These are phyloP conservation scores for Teunomyces gatunensis DNA, from an alignment of 805 yeast species.

Conservation along the genomic window DNA sequence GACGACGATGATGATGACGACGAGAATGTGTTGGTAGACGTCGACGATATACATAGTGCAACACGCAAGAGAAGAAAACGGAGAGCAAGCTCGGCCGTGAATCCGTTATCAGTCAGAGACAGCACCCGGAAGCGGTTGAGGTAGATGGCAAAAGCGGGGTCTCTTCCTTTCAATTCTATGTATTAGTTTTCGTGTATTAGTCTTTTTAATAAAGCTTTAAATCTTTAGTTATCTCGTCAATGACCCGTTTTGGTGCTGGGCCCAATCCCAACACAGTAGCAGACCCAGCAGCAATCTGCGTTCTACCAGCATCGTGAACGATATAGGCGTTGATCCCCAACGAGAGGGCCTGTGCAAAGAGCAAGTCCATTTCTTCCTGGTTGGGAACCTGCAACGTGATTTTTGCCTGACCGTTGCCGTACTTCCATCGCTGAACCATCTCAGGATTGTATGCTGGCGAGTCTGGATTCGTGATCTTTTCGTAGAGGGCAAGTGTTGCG, in stretches of 20 bases:
- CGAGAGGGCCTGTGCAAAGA: slow-evolving; percentile 79
- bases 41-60: slow-evolving; percentile 18
- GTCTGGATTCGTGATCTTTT: slow-evolving; percentile 54
- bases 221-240: slow-evolving; percentile 80
- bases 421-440: slow-evolving; percentile 72
- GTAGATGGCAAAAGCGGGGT: neutral
- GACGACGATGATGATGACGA: slow-evolving; percentile 25
- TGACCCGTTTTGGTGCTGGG: slow-evolving; percentile 82
- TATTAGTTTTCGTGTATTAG: slow-evolving; percentile 23
- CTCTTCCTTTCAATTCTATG: neutral
- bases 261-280: slow-evolving; percentile 97
- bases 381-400: slow-evolving; percentile 75
- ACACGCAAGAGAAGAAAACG: slow-evolving; percentile 29
- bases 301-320: slow-evolving; percentile 95
- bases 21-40: slow-evolving; percentile 18
- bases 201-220: slow-evolving; percentile 62
- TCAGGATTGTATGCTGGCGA: slow-evolving; percentile 58
- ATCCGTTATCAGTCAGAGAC: slow-evolving; percentile 29
- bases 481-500: slow-evolving; percentile 91
- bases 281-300: slow-evolving; percentile 94
- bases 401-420: slow-evolving; percentile 85
- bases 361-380: slow-evolving; percentile 67
- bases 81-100: slow-evolving; percentile 43
- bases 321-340: slow-evolving; percentile 74
- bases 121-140: slow-evolving; percentile 11